Evolutionary conservation across 1,284 basidiomycete species (phyloP).

Genomic region (Puccinia horiana): DNA sequence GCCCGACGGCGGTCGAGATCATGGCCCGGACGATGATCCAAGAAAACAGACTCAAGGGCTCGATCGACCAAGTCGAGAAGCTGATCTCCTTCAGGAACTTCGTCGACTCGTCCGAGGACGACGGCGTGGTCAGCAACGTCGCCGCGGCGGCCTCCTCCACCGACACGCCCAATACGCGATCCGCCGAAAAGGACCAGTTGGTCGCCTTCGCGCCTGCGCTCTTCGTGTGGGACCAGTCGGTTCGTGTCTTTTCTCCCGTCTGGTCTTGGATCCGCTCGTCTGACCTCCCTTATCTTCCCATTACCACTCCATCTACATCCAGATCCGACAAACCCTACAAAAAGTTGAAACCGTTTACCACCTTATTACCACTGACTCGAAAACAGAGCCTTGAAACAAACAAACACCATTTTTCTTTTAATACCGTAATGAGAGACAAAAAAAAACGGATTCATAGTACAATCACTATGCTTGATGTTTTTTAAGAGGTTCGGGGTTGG

Average conservation of each 20-base stretch:
- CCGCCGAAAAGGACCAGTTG: conserved; percentile 14
- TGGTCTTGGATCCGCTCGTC: neutral
- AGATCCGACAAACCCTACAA: conserved; percentile 44
- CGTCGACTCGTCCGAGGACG: conserved; percentile 69
- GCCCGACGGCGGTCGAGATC: conserved; percentile 74
- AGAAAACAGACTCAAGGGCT: conserved; percentile 83
- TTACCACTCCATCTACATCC: too few relatives aligned
- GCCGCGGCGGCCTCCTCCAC: conserved; percentile 28
- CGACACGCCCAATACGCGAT: neutral
- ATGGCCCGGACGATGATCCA: conserved; percentile 96
- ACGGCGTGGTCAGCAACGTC: conserved; percentile 42
- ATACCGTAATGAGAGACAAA: too few relatives aligned
- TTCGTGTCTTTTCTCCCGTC: neutral
- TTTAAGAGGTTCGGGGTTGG: too few relatives aligned
- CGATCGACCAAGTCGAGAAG: conserved; percentile 89
- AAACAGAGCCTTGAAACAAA: neutral
- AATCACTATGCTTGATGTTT: too few relatives aligned
- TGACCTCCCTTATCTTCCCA: neutral
- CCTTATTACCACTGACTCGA: conserved; percentile 27
- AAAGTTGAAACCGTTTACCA: conserved; percentile 45
- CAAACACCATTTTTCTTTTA: neutral
- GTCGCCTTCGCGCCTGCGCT: conserved; percentile 34
- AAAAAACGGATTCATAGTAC: too few relatives aligned
- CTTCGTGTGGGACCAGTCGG: conserved; percentile 43
- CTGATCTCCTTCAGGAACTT: conserved; percentile 73